phyloP scores from a whole-genome alignment of 805 yeast genomes.

The Candida hungchunana region DNA sequence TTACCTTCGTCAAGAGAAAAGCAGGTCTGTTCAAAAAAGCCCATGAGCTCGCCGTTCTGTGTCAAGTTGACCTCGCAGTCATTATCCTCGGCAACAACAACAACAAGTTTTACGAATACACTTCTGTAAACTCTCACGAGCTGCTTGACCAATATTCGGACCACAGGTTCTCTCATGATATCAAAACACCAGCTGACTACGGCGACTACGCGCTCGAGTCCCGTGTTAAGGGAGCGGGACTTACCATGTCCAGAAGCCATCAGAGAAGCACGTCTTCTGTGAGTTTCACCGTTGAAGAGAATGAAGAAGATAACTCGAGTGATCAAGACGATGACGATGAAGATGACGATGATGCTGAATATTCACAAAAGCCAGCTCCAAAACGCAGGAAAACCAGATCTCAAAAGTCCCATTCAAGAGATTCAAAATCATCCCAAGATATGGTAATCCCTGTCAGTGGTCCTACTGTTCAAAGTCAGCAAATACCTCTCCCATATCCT shows the following conservation, averaged over 20 bases:
- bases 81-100: conserved; percentile 80
- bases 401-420: too few relatives aligned
- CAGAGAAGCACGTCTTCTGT: conserved; percentile 14
- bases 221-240: too few relatives aligned
- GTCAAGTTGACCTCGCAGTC: conserved; percentile 91
- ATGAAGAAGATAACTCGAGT: conserved; percentile 9
- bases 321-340: conserved; percentile 20
- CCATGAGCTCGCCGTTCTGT: conserved; percentile 68
- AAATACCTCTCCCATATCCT: too few relatives aligned
- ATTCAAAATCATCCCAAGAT: too few relatives aligned
- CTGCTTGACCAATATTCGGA: conserved; percentile 39
- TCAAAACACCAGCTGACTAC: conserved; percentile 61
- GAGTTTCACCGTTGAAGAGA: conserved; percentile 16
- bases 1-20: conserved; percentile 89
- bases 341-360: conserved; percentile 14
- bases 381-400: conserved; percentile 8
- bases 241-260: conserved; percentile 3
- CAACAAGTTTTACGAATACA: conserved; percentile 73
- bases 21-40: conserved; percentile 82
- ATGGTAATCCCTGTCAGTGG: too few relatives aligned
- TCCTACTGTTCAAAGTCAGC: too few relatives aligned
- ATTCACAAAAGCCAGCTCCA: conserved; percentile 1
- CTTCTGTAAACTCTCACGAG: conserved; percentile 60
- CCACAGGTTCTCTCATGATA: conserved; percentile 42
- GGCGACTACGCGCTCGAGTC: conserved; percentile 49